phyloP scores from a whole-genome alignment of 2,329 filamentous ascomycete genomes.

The Ascochyta rabiei region DNA sequence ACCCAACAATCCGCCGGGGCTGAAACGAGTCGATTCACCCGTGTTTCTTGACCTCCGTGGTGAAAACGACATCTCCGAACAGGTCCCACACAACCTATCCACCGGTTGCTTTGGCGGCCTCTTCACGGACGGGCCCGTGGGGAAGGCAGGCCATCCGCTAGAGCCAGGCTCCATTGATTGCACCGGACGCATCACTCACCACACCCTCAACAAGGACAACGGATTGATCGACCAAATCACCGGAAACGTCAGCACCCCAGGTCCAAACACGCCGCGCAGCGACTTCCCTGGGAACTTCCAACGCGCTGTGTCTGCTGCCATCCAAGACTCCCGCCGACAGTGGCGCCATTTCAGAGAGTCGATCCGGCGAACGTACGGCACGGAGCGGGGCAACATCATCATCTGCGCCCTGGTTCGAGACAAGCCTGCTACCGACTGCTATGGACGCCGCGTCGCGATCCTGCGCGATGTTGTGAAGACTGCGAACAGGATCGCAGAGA shows the following conservation, averaged over 20 bases:
- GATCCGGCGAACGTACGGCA: slow-evolving; percentile 29
- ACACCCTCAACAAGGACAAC: slow-evolving; percentile 36
- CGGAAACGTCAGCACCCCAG: slow-evolving; percentile 23
- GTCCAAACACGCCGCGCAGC: slow-evolving; percentile 31
- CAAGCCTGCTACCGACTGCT: slow-evolving; percentile 29
- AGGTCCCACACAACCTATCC: slow-evolving; percentile 28
- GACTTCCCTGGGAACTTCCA: slow-evolving; percentile 31
- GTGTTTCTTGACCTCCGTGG: slow-evolving; percentile 32
- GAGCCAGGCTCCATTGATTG: slow-evolving; percentile 34
- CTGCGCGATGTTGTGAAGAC: slow-evolving; percentile 21
- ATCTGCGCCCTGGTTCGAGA: slow-evolving; percentile 32
- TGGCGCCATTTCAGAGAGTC: slow-evolving; percentile 34
- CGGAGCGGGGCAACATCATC: slow-evolving; percentile 33
- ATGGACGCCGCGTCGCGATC: slow-evolving; percentile 27
- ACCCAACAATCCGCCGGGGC: slow-evolving; percentile 28
- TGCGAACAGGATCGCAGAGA: slow-evolving; percentile 25
- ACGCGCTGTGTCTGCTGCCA: slow-evolving; percentile 27
- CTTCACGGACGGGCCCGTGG: slow-evolving; percentile 30
- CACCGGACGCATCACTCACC: slow-evolving; percentile 31
- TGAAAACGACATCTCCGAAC: slow-evolving; percentile 29
- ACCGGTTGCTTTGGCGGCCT: slow-evolving; percentile 35
- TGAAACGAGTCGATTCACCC: slow-evolving; percentile 21
- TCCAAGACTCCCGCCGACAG: slow-evolving; percentile 26
- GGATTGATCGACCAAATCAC: slow-evolving; percentile 27
- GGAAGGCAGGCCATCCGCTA: slow-evolving; percentile 30